phyloP scores from a whole-genome alignment of 192 early-diverging fungal species.

The Geranomyces michiganensis region DNA sequence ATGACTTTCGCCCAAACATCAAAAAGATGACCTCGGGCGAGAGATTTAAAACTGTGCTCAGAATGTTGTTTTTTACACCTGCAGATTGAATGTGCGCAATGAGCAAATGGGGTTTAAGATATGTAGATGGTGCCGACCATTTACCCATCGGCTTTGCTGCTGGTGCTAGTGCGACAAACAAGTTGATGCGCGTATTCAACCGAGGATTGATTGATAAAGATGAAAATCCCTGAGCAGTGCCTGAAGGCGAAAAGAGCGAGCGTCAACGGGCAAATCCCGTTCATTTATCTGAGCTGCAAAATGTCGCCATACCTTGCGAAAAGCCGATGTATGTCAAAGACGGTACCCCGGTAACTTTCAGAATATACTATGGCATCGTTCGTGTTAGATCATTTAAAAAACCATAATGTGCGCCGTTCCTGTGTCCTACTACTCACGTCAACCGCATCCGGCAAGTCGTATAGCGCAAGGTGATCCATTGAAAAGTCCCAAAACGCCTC shows the following conservation, averaged over 20 bases:
- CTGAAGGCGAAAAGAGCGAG: too few species aligned
- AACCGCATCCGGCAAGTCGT: slow-evolving; percentile 84
- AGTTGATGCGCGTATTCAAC: slow-evolving; percentile 82
- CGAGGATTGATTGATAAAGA: slow-evolving; percentile 75
- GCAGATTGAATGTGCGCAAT: neutral
- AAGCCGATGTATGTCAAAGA: slow-evolving; percentile 94
- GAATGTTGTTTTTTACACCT: slow-evolving; percentile 77
- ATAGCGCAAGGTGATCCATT: slow-evolving; percentile 86
- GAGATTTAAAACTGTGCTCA: slow-evolving; percentile 81
- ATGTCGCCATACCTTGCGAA: slow-evolving; percentile 76
- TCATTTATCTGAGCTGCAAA: too few species aligned
- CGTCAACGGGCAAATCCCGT: too few species aligned
- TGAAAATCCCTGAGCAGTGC: slow-evolving; percentile 76
- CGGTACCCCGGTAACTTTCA: slow-evolving; percentile 76
- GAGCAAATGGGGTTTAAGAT: neutral
- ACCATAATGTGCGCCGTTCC: neutral
- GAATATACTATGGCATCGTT: slow-evolving; percentile 66
- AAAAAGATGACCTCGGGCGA: slow-evolving; percentile 87
- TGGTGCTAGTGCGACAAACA: slow-evolving; percentile 90
- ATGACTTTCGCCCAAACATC: slow-evolving; percentile 82
- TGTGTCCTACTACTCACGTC: slow-evolving; percentile 42
- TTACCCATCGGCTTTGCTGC: slow-evolving; percentile 75
- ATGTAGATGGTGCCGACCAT: neutral
- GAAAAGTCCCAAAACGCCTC: slow-evolving; percentile 91
- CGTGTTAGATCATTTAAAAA: neutral